phyloP scores from a whole-genome alignment of 139 green algal species.

The Trebouxia sp. region DNA sequence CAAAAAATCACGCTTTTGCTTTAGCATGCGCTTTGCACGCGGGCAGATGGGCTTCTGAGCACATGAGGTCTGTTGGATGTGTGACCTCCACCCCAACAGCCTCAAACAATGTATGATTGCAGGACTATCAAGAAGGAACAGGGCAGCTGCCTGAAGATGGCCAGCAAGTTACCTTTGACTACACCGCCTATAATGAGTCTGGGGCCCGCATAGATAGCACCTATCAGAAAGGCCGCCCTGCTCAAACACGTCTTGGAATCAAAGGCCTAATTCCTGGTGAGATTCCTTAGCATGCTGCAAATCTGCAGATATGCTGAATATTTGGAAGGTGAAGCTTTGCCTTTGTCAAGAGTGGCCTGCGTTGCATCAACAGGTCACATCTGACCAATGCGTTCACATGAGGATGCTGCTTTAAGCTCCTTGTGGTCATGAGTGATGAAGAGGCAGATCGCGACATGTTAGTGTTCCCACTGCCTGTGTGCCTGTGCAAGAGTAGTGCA shows the following conservation, averaged over 20 bases:
- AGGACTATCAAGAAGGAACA: constrained; percentile 70
- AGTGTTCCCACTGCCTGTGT: too few relatives aligned
- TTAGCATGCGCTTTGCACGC: too few relatives aligned
- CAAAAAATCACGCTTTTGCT: too few relatives aligned
- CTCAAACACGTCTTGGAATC: constrained; percentile 86
- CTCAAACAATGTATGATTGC: background rate
- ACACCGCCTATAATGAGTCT: constrained; percentile 97
- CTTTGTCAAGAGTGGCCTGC: too few relatives aligned
- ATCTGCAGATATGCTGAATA: background rate
- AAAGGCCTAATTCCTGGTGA: constrained; percentile 92
- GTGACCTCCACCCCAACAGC: background rate
- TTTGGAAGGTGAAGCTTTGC: background rate
- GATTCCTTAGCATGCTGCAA: background rate
- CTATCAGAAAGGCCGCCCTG: constrained; percentile 81
- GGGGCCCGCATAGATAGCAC: constrained; percentile 87
- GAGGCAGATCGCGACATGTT: too few relatives aligned
- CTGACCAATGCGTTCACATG: too few relatives aligned
- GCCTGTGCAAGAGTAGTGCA: too few relatives aligned
- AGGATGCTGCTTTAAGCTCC: too few relatives aligned
- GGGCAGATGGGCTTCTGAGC: background rate
- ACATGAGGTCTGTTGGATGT: background rate
- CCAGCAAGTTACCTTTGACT: constrained; percentile 94
- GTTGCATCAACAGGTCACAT: too few relatives aligned
- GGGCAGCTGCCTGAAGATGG: constrained; percentile 70
- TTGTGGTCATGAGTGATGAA: too few relatives aligned